phyloP scores from a whole-genome alignment of 441 rosid genomes.

The Manihot esculenta region DNA sequence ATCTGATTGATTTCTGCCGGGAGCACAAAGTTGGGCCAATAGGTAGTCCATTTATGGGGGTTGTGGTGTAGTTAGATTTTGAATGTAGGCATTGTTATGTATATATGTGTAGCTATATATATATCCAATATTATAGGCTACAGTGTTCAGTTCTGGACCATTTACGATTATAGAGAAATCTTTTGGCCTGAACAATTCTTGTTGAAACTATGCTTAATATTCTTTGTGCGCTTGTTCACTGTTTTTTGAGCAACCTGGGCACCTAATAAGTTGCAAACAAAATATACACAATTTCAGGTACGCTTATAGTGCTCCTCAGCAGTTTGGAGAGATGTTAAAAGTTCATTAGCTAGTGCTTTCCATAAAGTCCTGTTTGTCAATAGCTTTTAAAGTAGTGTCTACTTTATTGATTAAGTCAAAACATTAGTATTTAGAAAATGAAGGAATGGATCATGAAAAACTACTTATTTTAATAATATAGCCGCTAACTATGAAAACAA shows the following conservation, averaged over 20 bases:
- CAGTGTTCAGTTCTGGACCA: background rate
- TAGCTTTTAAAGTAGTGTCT: too few relatives aligned
- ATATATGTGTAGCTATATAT: background rate
- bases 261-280: too few relatives aligned
- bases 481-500: too few relatives aligned
- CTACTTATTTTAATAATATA: too few relatives aligned
- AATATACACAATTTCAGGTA: background rate
- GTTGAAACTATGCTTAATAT: background rate
- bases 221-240: too few relatives aligned
- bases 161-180: background rate
- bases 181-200: background rate
- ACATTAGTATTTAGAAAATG: too few relatives aligned
- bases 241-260: too few relatives aligned
- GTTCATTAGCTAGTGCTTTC: background rate
- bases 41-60: constrained; percentile 43
- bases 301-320: background rate
- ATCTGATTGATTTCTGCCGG: constrained; percentile 80
- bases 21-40: constrained; percentile 87
- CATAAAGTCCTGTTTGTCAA: too few relatives aligned
- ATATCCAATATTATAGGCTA: background rate
- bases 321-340: background rate
- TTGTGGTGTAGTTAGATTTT: background rate
- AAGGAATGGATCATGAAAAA: too few relatives aligned
- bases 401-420: too few relatives aligned
- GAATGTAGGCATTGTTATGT: background rate